Evolutionary conservation across 495 filamentous ascomycete species (phyloP), one percentile per base, ranked within the genome.

Genomic region (Halenospora varia): DNA sequence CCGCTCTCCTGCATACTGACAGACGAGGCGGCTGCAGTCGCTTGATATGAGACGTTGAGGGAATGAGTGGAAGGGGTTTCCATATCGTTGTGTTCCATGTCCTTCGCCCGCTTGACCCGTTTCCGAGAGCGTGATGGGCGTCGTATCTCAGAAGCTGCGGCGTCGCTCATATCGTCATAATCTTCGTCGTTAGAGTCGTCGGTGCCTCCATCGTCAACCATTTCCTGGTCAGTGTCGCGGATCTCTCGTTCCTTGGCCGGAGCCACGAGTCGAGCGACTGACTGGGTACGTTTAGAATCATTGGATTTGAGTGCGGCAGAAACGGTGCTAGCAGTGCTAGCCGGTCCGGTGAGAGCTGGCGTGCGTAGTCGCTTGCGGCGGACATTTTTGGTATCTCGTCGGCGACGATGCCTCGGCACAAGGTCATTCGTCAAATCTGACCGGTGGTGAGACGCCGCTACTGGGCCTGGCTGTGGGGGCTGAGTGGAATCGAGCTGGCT

Each of bases 151-250:
- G 55, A 59, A 41, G 19, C 26, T 40, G 48, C 47, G 45, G 55
- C 41, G 50, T 62, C 41, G 45, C 51, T 59, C 41, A 48, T 54
- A 46, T 53, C 55, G 29, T 2, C 25, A 62, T 62, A 62, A 51
- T 62, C 60, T 58, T 62, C 45, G 50, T 62, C 60, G 23, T 51
- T 40, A 26, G 60, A 52, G 55, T 62, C 60, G 55, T 49, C 45
- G 53, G 19, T 40, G 44, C 35, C 26, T 46, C 53, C 47, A 47
- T 61, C 58, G n/a, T n/a, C n/a, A 55, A 19, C 51, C 20, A 54
- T 60, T 61, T 56, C 42, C 45, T 56, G 35, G 44, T 59, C 55
- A 52, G 44, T 58, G 48, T 58, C 55, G 48, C 48, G 40, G 50
- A 48, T 44, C 24, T 59, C 48, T 23, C 22, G 50, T 59, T 59